Base-by-base conservation (phyloP, 768 basidiomycete species). In the Russula olivacea region DNA sequence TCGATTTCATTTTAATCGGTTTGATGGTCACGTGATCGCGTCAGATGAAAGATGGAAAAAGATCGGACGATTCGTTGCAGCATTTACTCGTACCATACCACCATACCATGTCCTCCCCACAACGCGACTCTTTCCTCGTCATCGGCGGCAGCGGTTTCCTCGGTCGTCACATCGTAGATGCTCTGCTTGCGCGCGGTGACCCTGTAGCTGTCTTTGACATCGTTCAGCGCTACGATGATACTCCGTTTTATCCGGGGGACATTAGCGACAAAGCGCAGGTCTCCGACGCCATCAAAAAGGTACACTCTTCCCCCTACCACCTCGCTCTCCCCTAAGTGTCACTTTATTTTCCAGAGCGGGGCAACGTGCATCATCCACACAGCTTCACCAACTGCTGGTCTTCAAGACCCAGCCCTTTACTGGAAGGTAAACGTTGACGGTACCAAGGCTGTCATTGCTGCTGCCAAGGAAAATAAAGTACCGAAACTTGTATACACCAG, bases 291-390 rank as follows among this genome's bases (percentile, higher is more conserved):
- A 74, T 98, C 61, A 78, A 78, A 71, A 89, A 88, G 79, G 90
- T 89, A 56, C 50, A 81, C 74, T 38, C 6, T 12, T 14, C 7
- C n/a, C 7, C 36, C 6, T 4, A 25, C 10, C 0, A 60, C 11
- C 49, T 61, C 36, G 54, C 28, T 36, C 1, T 36, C 38, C 30
- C 52, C 54, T 62, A 15, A 54, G 17, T 36, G 1, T 45, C 38
- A 14, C 19, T 30, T 17, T 25, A 25, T 54, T 30, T 54, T 40
- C 0, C 65, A 93, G 89, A 88, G 87, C 65, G 85, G 86, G 43
- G 81, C 93, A 30, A 94, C 92, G 0, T 91, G 89, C 69, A 89
- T 98, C 66, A 92, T 99, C 65, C 97, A 99, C 74, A 98, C 95
- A 11, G 97, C 95, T 19, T 95, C 94, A 8, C 86, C 86, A 0